A percentile compares a stretch with the other conserved stretches of the same genome.
Conservation (phyloP, 1,284 basidiomycete genomes). For the Austroboletus novae-zelandiae region DNA sequence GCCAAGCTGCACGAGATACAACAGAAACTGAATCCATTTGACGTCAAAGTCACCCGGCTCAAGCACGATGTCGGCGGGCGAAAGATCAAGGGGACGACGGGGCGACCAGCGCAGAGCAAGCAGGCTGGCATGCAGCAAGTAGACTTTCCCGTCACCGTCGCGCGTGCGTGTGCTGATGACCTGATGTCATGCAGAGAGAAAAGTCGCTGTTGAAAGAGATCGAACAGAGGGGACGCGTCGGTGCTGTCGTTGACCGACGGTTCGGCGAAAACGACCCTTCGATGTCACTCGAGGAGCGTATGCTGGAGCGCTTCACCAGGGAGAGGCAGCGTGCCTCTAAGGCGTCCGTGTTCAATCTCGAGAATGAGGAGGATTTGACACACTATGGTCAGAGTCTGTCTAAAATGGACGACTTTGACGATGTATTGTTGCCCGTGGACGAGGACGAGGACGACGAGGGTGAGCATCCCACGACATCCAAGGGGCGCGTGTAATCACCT, state of each 20-base stretch:
- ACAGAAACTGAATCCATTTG: conserved; percentile 88
- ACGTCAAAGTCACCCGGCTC: conserved; percentile 84
- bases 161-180: conserved; percentile 14
- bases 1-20: conserved; percentile 86
- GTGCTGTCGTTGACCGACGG: conserved; percentile 90
- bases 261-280: conserved; percentile 95
- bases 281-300: conserved; percentile 92
- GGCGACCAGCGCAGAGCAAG: conserved; percentile 81
- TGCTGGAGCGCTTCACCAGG: conserved; percentile 94
- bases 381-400: conserved; percentile 90
- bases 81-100: conserved; percentile 80
- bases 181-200: conserved; percentile 56
- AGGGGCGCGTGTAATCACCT: conserved; percentile 7
- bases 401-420: conserved; percentile 85
- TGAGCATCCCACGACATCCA: conserved; percentile 25
- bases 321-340: conserved; percentile 83
- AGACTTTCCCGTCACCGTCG: conserved; percentile 27
- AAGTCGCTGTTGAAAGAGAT: conserved; percentile 88
- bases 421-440: conserved; percentile 69
- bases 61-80: conserved; percentile 93
- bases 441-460: conserved; percentile 64
- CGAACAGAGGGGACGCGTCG: conserved; percentile 73
- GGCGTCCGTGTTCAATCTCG: conserved; percentile 86
- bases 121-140: conserved; percentile 91
- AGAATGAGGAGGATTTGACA: conserved; percentile 87